phyloP scores from a whole-genome alignment of 805 yeast species.

The Yarrowia bubula region DNA sequence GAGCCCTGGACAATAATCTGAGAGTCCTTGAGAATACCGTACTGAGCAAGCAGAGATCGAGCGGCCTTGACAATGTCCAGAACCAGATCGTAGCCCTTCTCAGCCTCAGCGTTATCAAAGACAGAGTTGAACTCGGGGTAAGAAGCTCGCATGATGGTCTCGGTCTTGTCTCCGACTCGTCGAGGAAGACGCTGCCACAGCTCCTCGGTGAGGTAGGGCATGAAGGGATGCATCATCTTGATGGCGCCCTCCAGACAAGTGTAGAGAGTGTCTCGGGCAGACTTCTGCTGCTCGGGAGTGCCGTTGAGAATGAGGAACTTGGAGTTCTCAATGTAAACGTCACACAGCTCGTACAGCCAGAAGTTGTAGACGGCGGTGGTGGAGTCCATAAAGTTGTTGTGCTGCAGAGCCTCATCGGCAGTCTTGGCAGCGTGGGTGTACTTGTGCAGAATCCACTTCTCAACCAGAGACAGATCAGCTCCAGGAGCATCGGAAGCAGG shows the following conservation, averaged over 20 bases:
- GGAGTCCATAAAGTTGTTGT: slow-evolving; percentile 84
- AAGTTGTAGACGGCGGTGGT: slow-evolving; percentile 86
- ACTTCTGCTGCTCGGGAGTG: slow-evolving; percentile 72
- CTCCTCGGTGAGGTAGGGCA: slow-evolving; percentile 97
- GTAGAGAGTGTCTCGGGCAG: slow-evolving; percentile 93
- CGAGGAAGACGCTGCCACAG: slow-evolving; percentile 98
- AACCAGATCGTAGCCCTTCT: slow-evolving; percentile 75
- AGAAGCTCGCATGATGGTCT: slow-evolving; percentile 71
- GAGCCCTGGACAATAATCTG: slow-evolving; percentile 76
- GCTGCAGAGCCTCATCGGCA: slow-evolving; percentile 66
- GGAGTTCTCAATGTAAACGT: slow-evolving; percentile 96
- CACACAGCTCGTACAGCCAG: slow-evolving; percentile 95
- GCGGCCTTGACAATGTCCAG: slow-evolving; percentile 86
- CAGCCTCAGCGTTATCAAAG: slow-evolving; percentile 64
- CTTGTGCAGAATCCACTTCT: slow-evolving; percentile 93
- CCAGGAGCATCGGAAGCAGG: slow-evolving; percentile 59
- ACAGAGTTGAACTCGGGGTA: slow-evolving; percentile 68
- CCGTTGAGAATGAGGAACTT: slow-evolving; percentile 92
- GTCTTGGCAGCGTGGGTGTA: slow-evolving; percentile 65
- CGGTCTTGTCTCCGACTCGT: slow-evolving; percentile 66
- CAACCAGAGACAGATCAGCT: slow-evolving; percentile 87
- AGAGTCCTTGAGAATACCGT: slow-evolving; percentile 83
- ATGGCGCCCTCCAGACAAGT: slow-evolving; percentile 89
- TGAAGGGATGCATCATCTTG: slow-evolving; percentile 92
- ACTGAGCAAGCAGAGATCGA: slow-evolving; percentile 88